These are phyloP conservation scores for Aspergillus bombycis DNA, from an alignment of 2,329 filamentous ascomycete species.

Conservation along the genomic window DNA sequence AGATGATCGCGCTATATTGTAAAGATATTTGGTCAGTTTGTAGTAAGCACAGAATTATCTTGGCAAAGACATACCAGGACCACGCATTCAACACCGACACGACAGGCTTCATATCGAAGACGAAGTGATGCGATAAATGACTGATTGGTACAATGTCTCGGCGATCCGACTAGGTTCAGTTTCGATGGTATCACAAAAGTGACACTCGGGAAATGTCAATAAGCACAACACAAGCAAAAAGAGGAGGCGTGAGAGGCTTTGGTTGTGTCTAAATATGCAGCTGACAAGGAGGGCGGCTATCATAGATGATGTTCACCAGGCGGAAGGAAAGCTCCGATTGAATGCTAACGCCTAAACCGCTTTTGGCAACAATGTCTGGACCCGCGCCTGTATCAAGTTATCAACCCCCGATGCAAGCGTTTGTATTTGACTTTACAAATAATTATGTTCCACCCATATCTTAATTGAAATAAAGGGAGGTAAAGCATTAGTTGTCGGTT, in stretches of 20 bases:
- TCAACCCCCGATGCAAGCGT: neutral
- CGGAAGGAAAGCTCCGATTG: conserved; percentile 10
- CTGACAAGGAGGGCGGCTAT: conserved; percentile 4
- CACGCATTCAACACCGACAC: conserved; percentile 91
- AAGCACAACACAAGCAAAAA: neutral
- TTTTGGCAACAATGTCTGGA: conserved; percentile 14
- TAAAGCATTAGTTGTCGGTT: neutral
- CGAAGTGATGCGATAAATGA: conserved; percentile 4
- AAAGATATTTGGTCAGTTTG: conserved; percentile 15
- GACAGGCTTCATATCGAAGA: conserved; percentile 83
- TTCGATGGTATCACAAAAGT: neutral
- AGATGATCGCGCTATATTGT: conserved; percentile 67
- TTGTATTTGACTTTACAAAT: too few species aligned
- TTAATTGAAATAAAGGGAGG: too few species aligned
- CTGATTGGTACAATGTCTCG: neutral
- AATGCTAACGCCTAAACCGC: conserved; percentile 16
- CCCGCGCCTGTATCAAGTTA: neutral
- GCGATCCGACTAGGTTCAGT: neutral
- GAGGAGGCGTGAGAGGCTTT: neutral
- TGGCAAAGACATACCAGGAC: conserved; percentile 72
- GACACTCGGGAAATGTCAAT: neutral
- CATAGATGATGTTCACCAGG: conserved; percentile 9
- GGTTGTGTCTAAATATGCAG: neutral
- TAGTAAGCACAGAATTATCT: neutral
- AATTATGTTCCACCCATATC: too few species aligned